A percentile compares a stretch with the other conserved stretches of the same genome.
Evolutionary conservation across 108 stramenopile genomes (phyloP).

Genomic region (Schizochytrium sp.): DNA sequence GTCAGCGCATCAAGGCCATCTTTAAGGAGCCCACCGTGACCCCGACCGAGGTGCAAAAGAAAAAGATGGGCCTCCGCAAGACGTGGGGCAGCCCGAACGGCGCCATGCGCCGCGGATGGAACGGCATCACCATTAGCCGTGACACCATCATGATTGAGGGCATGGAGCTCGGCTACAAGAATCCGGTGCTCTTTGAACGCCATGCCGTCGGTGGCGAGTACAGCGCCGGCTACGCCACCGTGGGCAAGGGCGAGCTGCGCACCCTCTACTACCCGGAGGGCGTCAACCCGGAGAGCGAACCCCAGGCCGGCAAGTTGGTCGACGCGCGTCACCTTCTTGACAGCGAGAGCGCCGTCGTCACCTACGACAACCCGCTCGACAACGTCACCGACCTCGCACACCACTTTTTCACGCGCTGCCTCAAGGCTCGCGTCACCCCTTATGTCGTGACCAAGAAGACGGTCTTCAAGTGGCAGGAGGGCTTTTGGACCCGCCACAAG

Average conservation of each 20-base stretch:
- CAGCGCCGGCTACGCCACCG: constrained; percentile 80
- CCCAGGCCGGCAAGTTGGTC: constrained; percentile 56
- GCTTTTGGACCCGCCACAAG: constrained; percentile 88
- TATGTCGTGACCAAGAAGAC: constrained; percentile 97
- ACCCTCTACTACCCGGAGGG: constrained; percentile 77
- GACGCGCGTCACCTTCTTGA: constrained; percentile 86
- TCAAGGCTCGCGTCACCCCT: constrained; percentile 76
- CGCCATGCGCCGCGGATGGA: constrained; percentile 91
- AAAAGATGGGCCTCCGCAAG: constrained; percentile 80
- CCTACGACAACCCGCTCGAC: constrained; percentile 94
- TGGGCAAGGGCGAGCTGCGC: constrained; percentile 75
- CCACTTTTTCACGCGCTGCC: constrained; percentile 79
- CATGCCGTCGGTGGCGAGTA: constrained; percentile 97
- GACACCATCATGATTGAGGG: constrained; percentile 98
- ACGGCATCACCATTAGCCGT: constrained; percentile 85
- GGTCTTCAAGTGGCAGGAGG: constrained; percentile 98
- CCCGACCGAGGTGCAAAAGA: constrained; percentile 66
- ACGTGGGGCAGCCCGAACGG: constrained; percentile 84
- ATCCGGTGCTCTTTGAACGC: constrained; percentile 85
- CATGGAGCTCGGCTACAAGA: constrained; percentile 87
- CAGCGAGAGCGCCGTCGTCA: constrained; percentile 81
- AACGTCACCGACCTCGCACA: constrained; percentile 83
- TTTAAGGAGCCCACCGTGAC: constrained; percentile 97
- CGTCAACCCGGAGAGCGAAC: constrained; percentile 53
- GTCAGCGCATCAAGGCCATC: constrained; percentile 76